A percentile compares a stretch with the other conserved stretches of the same genome.
These are phyloP conservation scores for Botrytis cinerea DNA, from an alignment of 2,329 filamentous ascomycete genomes.

Conservation along the genomic window DNA sequence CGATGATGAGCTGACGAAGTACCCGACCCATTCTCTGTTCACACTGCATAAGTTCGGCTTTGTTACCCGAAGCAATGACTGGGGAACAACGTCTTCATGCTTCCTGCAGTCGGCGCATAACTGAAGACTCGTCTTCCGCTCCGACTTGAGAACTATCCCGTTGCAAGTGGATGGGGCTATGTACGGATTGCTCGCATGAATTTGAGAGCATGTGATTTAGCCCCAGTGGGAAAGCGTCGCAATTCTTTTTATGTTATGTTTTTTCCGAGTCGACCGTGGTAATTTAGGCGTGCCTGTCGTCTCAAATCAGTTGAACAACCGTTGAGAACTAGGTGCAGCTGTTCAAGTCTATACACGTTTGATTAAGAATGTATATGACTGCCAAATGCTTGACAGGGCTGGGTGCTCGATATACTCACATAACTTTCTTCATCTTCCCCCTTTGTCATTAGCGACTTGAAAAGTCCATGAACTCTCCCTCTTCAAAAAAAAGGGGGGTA, in stretches of 20 bases:
- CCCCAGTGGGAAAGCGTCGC: not conserved
- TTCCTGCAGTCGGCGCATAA: slow-evolving; percentile 16
- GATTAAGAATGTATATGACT: not conserved
- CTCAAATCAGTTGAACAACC: not conserved
- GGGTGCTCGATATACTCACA: not conserved
- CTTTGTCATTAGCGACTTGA: not conserved
- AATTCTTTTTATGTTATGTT: not conserved
- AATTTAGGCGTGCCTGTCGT: not conserved
- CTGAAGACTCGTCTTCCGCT: not conserved
- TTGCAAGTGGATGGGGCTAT: not conserved
- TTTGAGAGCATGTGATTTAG: slow-evolving; percentile 4
- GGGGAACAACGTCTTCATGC: not conserved
- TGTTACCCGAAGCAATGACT: not conserved
- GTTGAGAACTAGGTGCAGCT: not conserved
- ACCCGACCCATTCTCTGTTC: not conserved
- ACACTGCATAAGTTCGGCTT: slow-evolving; percentile 8
- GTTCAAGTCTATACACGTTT: not conserved
- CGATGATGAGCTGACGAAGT: not conserved
- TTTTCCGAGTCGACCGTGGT: not conserved
- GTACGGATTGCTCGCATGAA: not conserved
- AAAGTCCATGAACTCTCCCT: not conserved
- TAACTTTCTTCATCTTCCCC: too few relatives aligned
- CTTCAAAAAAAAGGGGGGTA: not conserved
- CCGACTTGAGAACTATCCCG: not conserved
- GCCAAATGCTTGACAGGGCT: not conserved